These are phyloP conservation scores for Phytopythium mirpurense DNA, from an alignment of 352 stramenopile genomes.

Conservation along the genomic window DNA sequence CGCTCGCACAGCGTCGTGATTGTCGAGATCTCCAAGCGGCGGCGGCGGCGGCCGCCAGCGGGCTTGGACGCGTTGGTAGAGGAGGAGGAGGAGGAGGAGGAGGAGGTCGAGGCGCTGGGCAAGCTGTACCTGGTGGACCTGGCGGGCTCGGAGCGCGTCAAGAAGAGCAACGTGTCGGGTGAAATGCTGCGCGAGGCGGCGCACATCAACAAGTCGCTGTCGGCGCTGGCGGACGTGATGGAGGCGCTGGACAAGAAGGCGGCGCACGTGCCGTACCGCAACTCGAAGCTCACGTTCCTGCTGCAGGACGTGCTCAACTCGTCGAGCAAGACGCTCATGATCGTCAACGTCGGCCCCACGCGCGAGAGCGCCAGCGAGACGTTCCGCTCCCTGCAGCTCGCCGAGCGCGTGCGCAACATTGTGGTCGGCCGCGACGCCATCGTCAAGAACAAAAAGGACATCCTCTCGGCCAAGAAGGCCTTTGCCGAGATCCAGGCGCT, in stretches of 20 bases:
- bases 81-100: slow-evolving; percentile 24
- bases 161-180: slow-evolving; percentile 86
- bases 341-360: slow-evolving; percentile 88
- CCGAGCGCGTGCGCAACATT: slow-evolving; percentile 74
- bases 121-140: slow-evolving; percentile 92
- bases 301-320: slow-evolving; percentile 91
- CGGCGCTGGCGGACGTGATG: slow-evolving; percentile 91
- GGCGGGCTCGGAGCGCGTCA: slow-evolving; percentile 90
- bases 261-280: slow-evolving; percentile 94
- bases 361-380: slow-evolving; percentile 82
- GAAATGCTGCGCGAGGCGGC: slow-evolving; percentile 73
- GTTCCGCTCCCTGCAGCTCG: slow-evolving; percentile 85
- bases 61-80: too few relatives aligned
- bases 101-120: slow-evolving; percentile 61
- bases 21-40: slow-evolving; percentile 78
- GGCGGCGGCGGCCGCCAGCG: background rate
- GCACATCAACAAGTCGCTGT: slow-evolving; percentile 89
- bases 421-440: slow-evolving; percentile 77
- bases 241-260: slow-evolving; percentile 89
- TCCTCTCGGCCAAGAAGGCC: slow-evolving; percentile 89
- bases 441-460: slow-evolving; percentile 82
- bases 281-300: slow-evolving; percentile 98
- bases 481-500: slow-evolving; percentile 93
- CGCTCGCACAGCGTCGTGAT: slow-evolving; percentile 92
- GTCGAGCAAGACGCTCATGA: slow-evolving; percentile 93